Percentiles rank a stretch among this genome's conserved stretches.
These are phyloP conservation scores for Mycena vulgaris DNA, from an alignment of 768 basidiomycete genomes.

Conservation along the genomic window DNA sequence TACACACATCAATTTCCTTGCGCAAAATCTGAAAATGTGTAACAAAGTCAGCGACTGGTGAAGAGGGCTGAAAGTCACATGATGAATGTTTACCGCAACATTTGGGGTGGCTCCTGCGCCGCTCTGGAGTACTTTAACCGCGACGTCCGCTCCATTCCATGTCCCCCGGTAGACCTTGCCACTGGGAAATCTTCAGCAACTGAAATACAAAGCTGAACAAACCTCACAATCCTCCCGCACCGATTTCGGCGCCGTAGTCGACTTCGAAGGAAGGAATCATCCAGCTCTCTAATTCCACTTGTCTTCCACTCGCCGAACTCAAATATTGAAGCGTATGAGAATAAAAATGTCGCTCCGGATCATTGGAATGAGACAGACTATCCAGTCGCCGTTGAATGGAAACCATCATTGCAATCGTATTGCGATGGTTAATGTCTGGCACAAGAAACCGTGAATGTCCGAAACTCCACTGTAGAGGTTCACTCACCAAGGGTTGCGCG, in stretches of 20 bases:
- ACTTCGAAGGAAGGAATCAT: conserved; percentile 23
- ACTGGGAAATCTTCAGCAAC: neutral
- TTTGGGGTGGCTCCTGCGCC: neutral
- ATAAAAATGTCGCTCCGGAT: neutral
- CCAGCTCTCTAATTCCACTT: conserved; percentile 1
- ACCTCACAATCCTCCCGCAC: conserved; percentile 20
- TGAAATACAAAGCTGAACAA: neutral
- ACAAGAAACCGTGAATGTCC: neutral
- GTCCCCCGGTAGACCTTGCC: conserved; percentile 6
- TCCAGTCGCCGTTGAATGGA: neutral
- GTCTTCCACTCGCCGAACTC: neutral
- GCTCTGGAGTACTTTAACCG: neutral
- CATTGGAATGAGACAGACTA: neutral
- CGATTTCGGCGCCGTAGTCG: neutral
- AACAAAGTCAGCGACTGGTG: too few relatives aligned
- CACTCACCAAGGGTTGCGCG: neutral
- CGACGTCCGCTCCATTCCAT: conserved; percentile 16
- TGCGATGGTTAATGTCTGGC: conserved; percentile 6
- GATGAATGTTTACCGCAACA: neutral
- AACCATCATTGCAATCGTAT: conserved; percentile 9
- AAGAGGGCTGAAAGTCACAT: too few relatives aligned
- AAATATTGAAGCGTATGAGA: conserved; percentile 8
- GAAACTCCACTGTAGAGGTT: too few relatives aligned
- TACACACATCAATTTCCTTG: too few relatives aligned
- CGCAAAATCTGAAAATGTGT: too few relatives aligned